Base-by-base conservation (phyloP, 139 green algal genomes). In the Coelastrella sp. region DNA sequence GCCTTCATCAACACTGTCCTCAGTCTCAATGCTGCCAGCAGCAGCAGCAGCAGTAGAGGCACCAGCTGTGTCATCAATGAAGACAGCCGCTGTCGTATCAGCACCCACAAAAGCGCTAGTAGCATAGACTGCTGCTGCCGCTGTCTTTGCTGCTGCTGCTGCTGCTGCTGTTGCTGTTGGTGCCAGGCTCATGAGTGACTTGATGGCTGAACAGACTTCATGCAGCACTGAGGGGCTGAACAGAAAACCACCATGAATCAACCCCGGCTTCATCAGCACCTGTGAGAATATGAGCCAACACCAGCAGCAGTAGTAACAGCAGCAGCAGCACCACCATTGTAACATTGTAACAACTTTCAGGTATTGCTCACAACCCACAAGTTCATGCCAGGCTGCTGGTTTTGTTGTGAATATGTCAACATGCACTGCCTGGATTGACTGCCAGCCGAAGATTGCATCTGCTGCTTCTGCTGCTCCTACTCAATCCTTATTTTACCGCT, bases 251-350 rank as follows among this genome's bases (percentile, higher is more conserved):
- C 25, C 27, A 22, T 83, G 49, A 65, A 59, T 81, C 74, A 81
- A 10, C 10, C 58, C 20, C 15, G 74, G 74, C 74, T 81, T 81
- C 27, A 84, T 20, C 56, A 84, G 12, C 35, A 66, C 17, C 78
- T 35, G 27, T 66, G 14, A 84, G 17, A 8, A 7, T 4, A 49
- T 68, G 9, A 95, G 76, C 96, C 97, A 49, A 93, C 97, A 96
- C 91, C 27, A 94, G 78, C 24, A 66, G 12, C 9, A 68, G 9
- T 57, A 22, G 25, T 10, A 14, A 81, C 24, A 57, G 15, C 24
- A 59, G 8, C n/a, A 14, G 14, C 17, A 20, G 10, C 24, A 20
- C 9, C 74, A 81, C 10, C 74, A 81, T 57, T 59, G 8, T 70
- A 11, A 68, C n/a, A 8, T n/a, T 0, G 22, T 8, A 49, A 19